These are phyloP conservation scores for Puccinia horiana DNA, from an alignment of 1,284 basidiomycete genomes.

Conservation along the genomic window DNA sequence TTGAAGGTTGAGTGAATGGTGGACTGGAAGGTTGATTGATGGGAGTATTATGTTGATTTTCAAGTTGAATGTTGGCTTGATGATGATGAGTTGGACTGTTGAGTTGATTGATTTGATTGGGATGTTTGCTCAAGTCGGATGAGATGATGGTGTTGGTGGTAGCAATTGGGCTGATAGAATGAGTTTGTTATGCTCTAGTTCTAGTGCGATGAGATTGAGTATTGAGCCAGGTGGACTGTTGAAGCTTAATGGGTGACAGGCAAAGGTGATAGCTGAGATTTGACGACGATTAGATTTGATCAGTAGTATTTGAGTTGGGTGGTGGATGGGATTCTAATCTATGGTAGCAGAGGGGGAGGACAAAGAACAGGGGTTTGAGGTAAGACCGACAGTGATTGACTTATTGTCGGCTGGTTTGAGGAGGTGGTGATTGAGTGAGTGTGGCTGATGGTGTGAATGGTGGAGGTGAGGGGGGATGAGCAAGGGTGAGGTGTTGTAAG, in stretches of 20 bases:
- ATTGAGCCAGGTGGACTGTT: neutral
- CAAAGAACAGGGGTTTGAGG: no score
- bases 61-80: neutral
- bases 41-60: neutral
- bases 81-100: conserved; percentile 13
- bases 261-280: conserved; percentile 42
- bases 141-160: conserved; percentile 36
- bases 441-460: no score
- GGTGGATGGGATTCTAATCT: conserved; percentile 60
- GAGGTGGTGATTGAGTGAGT: no score
- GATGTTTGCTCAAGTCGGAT: neutral
- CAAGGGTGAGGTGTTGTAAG: neutral
- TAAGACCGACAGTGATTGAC: no score
- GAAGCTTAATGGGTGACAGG: neutral
- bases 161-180: conserved; percentile 34
- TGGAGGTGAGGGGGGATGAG: neutral
- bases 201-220: neutral
- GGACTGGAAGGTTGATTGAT: neutral
- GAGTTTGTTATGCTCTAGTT: neutral
- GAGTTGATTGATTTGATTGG: neutral
- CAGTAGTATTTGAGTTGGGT: conserved; percentile 52
- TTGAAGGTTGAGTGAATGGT: conserved; percentile 21
- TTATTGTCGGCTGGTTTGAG: no score
- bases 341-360: no score
- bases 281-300: conserved; percentile 31